Conservation (phyloP, 192 early-diverging fungal genomes). For the Coemansia sp. region DNA sequence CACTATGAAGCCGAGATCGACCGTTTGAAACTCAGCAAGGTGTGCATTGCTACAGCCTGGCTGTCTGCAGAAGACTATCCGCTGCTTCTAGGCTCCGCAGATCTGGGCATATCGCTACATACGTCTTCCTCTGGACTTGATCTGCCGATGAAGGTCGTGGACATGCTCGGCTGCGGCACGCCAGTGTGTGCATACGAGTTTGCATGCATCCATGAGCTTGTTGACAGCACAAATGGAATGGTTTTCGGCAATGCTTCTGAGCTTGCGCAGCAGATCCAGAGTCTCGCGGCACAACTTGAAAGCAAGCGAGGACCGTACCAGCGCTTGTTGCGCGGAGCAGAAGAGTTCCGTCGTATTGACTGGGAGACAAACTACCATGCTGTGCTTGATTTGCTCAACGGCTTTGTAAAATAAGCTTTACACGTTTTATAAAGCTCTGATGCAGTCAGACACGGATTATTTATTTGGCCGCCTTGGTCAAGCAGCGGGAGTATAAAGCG, state of each 20-base stretch:
- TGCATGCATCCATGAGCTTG: slow-evolving; percentile 67
- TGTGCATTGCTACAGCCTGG: slow-evolving; percentile 78
- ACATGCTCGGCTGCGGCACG: slow-evolving; percentile 96
- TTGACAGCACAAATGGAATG: slow-evolving; percentile 65
- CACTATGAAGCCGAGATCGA: slow-evolving; percentile 67
- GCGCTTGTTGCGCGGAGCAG: slow-evolving; percentile 39
- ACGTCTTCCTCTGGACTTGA: slow-evolving; percentile 94
- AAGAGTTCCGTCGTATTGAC: slow-evolving; percentile 30
- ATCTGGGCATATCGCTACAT: slow-evolving; percentile 91
- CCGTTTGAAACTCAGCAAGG: slow-evolving; percentile 51
- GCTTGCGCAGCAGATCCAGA: slow-evolving; percentile 61
- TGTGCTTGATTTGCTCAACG: slow-evolving; percentile 24
- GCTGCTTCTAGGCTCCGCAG: slow-evolving; percentile 82
- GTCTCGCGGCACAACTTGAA: slow-evolving; percentile 12
- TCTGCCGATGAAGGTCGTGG: slow-evolving; percentile 97
- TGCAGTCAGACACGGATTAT: too few relatives aligned
- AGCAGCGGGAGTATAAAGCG: not conserved
- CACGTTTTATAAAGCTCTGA: too few relatives aligned
- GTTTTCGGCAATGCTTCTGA: slow-evolving; percentile 59
- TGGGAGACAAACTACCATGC: slow-evolving; percentile 42
- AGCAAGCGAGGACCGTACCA: slow-evolving; percentile 16
- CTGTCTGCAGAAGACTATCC: slow-evolving; percentile 81
- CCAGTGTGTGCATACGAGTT: slow-evolving; percentile 80
- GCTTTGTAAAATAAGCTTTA: not conserved
- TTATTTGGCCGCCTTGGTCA: too few relatives aligned